Base-by-base conservation (phyloP, 2,329 filamentous ascomycete genomes). In the Penicillium sp. region DNA sequence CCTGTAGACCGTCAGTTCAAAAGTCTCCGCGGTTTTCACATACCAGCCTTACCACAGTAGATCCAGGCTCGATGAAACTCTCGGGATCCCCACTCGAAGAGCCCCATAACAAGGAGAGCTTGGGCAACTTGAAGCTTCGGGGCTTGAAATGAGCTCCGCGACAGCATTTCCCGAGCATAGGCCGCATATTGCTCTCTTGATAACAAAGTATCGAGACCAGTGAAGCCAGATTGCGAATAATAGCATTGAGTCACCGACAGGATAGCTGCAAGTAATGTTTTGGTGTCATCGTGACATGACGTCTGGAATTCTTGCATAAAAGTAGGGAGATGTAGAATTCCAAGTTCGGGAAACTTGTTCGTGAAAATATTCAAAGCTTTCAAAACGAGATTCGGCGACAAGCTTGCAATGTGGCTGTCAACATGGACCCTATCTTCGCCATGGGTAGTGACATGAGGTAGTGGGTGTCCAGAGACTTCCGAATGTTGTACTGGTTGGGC, bases 61-160 rank as follows among this genome's bases (percentile, higher is more conserved):
- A 81, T 76, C 79, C 79, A 81, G 0, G 79, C 79, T 42, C 76
- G 78, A 53, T 80, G 78, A 14, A 78, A 78, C 28, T 79, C 73
- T 7, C 79, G 70, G 0, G 73, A 71, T 0, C 79, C 79, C 78
- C 79, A 81, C 69, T 81, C 79, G 22, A 79, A 75, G 0, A 80
- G 65, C 0, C 76, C 73, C 22, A 80, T 64, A 1, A 79, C 73
- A 0, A 81, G 70, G n/a, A 80, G 64, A 0, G 77, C 68, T 60
- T 81, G 79, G 0, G 79, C 76, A 0, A 76, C 67, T 30, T 75
- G 71, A 3, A 78, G 63, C 19, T 72, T 73, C 5, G 75, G 75
- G 8, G 67, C 55, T n/a, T 66, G 48, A 40, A 65, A 62, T 4
- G 60, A 60, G 28, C 63, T 55, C 11, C 53, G 25, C 2, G 63